Base-by-base conservation (phyloP, 2,329 filamentous ascomycete species). In the Calonectria hawksworthii region DNA sequence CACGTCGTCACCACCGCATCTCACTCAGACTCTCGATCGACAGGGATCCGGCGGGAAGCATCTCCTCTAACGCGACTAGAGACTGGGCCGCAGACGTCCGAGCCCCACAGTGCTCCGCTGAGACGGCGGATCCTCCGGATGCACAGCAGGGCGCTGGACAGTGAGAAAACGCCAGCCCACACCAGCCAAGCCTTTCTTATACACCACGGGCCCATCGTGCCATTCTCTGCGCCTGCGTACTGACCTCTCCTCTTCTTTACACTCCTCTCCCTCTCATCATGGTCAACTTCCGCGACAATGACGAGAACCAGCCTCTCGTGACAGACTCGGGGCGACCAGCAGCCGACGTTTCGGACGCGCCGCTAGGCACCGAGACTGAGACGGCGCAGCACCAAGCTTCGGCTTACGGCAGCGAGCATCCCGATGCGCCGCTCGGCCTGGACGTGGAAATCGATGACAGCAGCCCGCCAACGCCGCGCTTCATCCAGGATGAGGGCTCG, bases 381-480 rank as follows among this genome's bases (percentile, higher is more conserved):
- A 73, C 44, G 56, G 68, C 75, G 59, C 71, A 63, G 59, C 77
- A 61, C 66, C 67, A 77, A 72, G 76, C 56, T 50, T 68, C 59
- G 52, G 23, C 30, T 68, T 63, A 70, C 14, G 76, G 79, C 68
- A 76, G 79, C 68, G 82, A 82, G 32, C 86, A 87, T 77, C 85
- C 86, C 47, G 86, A 88, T 82, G 85, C 85, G 64, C 87, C 87
- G n/a, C 82, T 88, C 74, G 81, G 83, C 69, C 81, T 81, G 26
- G 79, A 81, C 68, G 81, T 81, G 77, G 87, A 89, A 76, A 83
- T 91, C 77, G 88, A 86, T 65, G 86, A 82, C 54, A 84, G 79
- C 79, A 80, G 79, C 36, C 80, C 87, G 44, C 88, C 90, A 10
- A 90, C 89, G n/a, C 91, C 91, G 72, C 90, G 90, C 73, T 92